phyloP scores from a whole-genome alignment of 2,329 filamentous ascomycete species.

The Plectosphaerella cucumerina region DNA sequence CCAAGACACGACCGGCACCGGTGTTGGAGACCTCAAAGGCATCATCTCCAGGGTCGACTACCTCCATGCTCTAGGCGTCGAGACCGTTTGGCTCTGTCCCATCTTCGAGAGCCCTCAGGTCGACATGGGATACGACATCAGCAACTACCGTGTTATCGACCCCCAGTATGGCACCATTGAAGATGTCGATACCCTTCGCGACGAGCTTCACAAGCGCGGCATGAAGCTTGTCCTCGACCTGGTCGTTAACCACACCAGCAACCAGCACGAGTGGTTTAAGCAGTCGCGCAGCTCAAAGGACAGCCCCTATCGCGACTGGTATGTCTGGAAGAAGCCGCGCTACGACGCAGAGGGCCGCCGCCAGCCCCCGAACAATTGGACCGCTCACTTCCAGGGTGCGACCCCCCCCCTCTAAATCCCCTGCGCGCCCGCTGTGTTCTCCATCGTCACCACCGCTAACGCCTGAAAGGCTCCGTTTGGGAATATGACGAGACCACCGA shows the following conservation, averaged over 20 bases:
- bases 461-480: slow-evolving; percentile 36
- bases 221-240: slow-evolving; percentile 71
- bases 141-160: slow-evolving; percentile 64
- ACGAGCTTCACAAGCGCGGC: slow-evolving; percentile 54
- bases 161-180: slow-evolving; percentile 62
- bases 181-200: slow-evolving; percentile 62
- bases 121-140: slow-evolving; percentile 71
- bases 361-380: slow-evolving; percentile 59
- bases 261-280: slow-evolving; percentile 55
- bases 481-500: slow-evolving; percentile 43
- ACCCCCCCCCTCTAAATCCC: not conserved
- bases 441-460: slow-evolving; percentile 14
- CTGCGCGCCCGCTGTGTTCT: not conserved
- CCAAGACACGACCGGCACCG: slow-evolving; percentile 53
- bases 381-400: slow-evolving; percentile 32
- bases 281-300: slow-evolving; percentile 49
- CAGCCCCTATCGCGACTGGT: slow-evolving; percentile 56
- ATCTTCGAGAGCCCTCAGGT: slow-evolving; percentile 51
- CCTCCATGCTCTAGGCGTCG: slow-evolving; percentile 49
- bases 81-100: slow-evolving; percentile 52
- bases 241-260: slow-evolving; percentile 67
- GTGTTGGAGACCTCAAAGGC: slow-evolving; percentile 52
- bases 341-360: slow-evolving; percentile 53
- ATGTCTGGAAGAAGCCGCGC: slow-evolving; percentile 60
- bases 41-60: slow-evolving; percentile 55